Conservation (phyloP, 805 yeast genomes). For the Priceomyces medius region DNA sequence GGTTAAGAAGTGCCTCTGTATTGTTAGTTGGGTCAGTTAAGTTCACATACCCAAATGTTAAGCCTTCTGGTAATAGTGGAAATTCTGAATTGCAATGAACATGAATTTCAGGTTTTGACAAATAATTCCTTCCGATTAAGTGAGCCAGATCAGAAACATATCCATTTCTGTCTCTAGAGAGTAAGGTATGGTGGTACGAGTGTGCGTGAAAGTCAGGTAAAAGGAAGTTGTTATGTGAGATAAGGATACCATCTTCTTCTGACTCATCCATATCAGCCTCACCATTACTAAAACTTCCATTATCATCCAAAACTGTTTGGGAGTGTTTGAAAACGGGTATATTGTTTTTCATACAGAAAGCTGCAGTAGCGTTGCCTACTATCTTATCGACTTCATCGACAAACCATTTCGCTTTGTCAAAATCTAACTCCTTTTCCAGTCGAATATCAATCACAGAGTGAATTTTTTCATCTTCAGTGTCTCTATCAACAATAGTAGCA, state of each 20-base stretch:
- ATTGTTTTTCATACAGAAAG: conserved; percentile 17
- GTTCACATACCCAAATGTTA: conserved; percentile 28
- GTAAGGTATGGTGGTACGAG: conserved; percentile 35
- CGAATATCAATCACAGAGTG: conserved; percentile 6
- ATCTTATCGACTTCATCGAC: conserved; percentile 25
- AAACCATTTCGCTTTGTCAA: conserved; percentile 20
- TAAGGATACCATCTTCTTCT: conserved; percentile 25
- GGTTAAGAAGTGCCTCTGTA: conserved; percentile 31
- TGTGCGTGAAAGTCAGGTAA: conserved; percentile 36
- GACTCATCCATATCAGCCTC: conserved; percentile 25
- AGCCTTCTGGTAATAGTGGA: conserved; percentile 23
- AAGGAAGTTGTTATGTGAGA: conserved; percentile 34
- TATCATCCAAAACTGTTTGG: conserved; percentile 17
- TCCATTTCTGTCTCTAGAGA: conserved; percentile 36
- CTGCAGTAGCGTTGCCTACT: conserved; percentile 23
- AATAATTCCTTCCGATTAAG: conserved; percentile 32
- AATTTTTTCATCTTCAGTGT: conserved; percentile 5
- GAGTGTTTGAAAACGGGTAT: conserved; percentile 17
- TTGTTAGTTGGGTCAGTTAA: conserved; percentile 21
- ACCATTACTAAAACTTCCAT: conserved; percentile 11
- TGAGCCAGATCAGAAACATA: conserved; percentile 33
- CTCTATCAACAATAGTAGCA: conserved; percentile 5
- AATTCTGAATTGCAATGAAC: conserved; percentile 14
- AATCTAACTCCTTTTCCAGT: neutral
- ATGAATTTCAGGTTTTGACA: conserved; percentile 16